Evolutionary conservation across 805 yeast species (phyloP).

Genomic region (Nakazawaea siamensis): DNA sequence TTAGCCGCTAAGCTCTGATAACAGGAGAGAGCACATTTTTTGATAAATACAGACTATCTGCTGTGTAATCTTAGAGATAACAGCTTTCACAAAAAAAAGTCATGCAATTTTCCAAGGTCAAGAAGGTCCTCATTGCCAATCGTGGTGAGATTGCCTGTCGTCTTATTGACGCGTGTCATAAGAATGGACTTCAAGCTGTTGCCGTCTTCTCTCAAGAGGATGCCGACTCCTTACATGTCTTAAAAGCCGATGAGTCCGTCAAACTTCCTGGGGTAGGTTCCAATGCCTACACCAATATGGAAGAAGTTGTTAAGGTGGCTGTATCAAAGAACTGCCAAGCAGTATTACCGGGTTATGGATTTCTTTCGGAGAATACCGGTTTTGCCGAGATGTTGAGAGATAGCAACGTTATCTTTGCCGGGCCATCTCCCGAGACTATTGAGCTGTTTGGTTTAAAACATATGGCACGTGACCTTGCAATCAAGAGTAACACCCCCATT

Average conservation of each 20-base stretch:
- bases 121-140: conserved; percentile 17
- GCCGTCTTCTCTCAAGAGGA: conserved; percentile 20
- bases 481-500: conserved; percentile 17
- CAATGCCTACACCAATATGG: conserved; percentile 17
- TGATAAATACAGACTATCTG: too few relatives aligned
- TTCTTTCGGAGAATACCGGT: conserved; percentile 24
- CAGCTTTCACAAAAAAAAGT: too few relatives aligned
- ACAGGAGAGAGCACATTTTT: too few relatives aligned
- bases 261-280: conserved; percentile 20
- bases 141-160: conserved; percentile 21
- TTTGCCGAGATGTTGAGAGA: conserved; percentile 15
- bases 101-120: conserved; percentile 5
- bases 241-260: conserved; percentile 18
- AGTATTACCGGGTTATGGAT: conserved; percentile 33
- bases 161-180: conserved; percentile 16
- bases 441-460: conserved; percentile 21
- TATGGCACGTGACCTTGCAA: conserved; percentile 19
- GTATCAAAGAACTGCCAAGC: conserved; percentile 23
- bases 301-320: conserved; percentile 20
- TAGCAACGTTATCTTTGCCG: conserved; percentile 17
- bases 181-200: conserved; percentile 14
- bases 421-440: conserved; percentile 18
- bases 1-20: neutral
- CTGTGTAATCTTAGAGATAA: too few relatives aligned
- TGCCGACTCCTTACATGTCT: conserved; percentile 21